Base-by-base conservation (phyloP, 106 monocot species). In the Ottelia alismoides region DNA sequence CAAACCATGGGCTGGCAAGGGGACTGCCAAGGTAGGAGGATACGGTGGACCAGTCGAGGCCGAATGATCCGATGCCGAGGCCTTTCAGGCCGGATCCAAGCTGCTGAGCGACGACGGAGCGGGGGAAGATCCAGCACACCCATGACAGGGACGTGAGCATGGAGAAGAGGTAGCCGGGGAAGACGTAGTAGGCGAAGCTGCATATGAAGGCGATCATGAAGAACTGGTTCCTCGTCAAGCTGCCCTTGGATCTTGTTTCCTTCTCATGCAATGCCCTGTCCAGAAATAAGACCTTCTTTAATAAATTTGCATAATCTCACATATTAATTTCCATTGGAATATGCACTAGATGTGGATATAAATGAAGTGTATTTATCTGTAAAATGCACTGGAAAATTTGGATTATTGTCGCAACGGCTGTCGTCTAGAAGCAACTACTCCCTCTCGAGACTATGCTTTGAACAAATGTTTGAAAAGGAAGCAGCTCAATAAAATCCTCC, bases 121-220 rank as follows among this genome's bases (percentile, higher is more conserved):
- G 28, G 3, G 87, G 87, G 67, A 77, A 92, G 28, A 75, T 0
- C 82, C 87, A 92, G 48, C 87, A 92, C 57, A 92, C 57, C 82
- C 82, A 92, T 2, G 92, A 87, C 46, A 92, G 74, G 21, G 92
- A 92, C 52, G 92, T 87, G 11, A 92, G 68, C 79, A 83, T 80
- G 26, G 49, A 59, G 66, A 92, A 92, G 47, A 92, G 62, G 66
- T 87, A 92, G 25, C 87, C 83, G 3, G 92, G 92, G 58, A 92
- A 62, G 20, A 65, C 57, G 22, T 92, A 92, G 69, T 83, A 92
- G 31, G 92, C 77, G 54, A 92, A 92, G 64, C 92, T 92, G 64
- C 76, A 76, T 31, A 83, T 52, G 77, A 92, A 92, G 49, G 92
- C 83, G 5, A 75, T 26, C 3, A 83, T 20, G 67, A 92, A 92